These are phyloP conservation scores for Kuraishia hungarica DNA, from an alignment of 805 yeast genomes.

Conservation along the genomic window DNA sequence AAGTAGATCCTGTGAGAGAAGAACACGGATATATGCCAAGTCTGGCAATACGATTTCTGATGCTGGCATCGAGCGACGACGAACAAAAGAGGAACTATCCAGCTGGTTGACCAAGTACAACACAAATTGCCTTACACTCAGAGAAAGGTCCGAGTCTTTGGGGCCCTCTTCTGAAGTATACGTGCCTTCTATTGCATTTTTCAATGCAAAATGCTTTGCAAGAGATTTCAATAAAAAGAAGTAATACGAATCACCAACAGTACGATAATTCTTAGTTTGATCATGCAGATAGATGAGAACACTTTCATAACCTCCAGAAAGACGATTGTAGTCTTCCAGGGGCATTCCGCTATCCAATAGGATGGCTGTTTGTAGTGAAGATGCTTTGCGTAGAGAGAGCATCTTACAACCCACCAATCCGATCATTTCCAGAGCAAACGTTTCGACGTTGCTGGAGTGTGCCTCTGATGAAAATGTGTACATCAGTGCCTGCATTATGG, in stretches of 20 bases:
- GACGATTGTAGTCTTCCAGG: background rate
- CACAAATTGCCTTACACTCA: background rate
- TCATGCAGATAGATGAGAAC: background rate
- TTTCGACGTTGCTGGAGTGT: slow-evolving; percentile 32
- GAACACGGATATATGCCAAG: background rate
- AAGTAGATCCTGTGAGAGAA: slow-evolving; percentile 1
- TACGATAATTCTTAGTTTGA: background rate
- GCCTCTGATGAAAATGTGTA: slow-evolving; percentile 28
- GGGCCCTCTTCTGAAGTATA: background rate
- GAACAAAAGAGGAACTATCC: background rate
- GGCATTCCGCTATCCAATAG: background rate
- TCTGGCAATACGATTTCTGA: background rate
- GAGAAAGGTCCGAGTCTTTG: background rate
- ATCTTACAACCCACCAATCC: slow-evolving; percentile 52
- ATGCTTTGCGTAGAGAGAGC: slow-evolving; percentile 23
- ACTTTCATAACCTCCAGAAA: background rate
- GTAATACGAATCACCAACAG: background rate
- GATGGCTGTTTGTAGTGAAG: background rate
- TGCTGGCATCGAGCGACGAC: background rate
- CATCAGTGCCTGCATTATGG: slow-evolving; percentile 36
- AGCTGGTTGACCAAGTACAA: background rate
- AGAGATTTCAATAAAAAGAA: slow-evolving; percentile 6
- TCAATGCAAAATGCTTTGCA: background rate
- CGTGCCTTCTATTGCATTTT: too few relatives aligned
- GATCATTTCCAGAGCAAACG: slow-evolving; percentile 48